A percentile compares a stretch with the other conserved stretches of the same genome.
These are phyloP conservation scores for Oidiodendron maius DNA, from an alignment of 495 filamentous ascomycete species.

Conservation along the genomic window DNA sequence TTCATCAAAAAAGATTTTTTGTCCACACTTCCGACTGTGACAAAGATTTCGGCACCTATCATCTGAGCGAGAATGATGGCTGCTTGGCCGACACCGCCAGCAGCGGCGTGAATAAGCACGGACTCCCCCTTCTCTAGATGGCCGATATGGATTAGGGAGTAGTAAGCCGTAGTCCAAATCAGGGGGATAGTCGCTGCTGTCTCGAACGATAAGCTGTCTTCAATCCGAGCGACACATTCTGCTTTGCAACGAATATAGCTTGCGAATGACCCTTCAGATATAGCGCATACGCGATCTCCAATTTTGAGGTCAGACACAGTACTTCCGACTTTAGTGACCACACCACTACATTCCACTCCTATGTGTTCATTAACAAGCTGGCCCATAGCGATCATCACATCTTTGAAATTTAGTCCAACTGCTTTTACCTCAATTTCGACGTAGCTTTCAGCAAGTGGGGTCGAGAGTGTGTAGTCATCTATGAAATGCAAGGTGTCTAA, in stretches of 20 bases:
- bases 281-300: not conserved
- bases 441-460: slow-evolving; percentile 20
- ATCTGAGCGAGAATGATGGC: slow-evolving; percentile 48
- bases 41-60: slow-evolving; percentile 51
- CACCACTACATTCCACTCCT: slow-evolving; percentile 16
- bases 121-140: slow-evolving; percentile 42
- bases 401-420: slow-evolving; percentile 29
- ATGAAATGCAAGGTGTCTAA: slow-evolving; percentile 22
- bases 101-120: slow-evolving; percentile 45
- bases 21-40: slow-evolving; percentile 44
- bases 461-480: slow-evolving; percentile 15
- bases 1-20: slow-evolving; percentile 45
- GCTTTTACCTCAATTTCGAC: slow-evolving; percentile 29
- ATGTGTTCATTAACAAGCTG: slow-evolving; percentile 21
- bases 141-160: slow-evolving; percentile 40
- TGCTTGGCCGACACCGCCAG: slow-evolving; percentile 43
- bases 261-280: not conserved
- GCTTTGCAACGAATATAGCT: not conserved
- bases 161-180: slow-evolving; percentile 50
- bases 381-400: slow-evolving; percentile 26
- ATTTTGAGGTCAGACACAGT: not conserved
- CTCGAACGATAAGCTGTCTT: slow-evolving; percentile 39
- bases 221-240: slow-evolving; percentile 34
- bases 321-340: slow-evolving; percentile 15
- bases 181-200: slow-evolving; percentile 49